phyloP scores from a whole-genome alignment of 2,329 filamentous ascomycete genomes.

The Metarhizium brunneum region DNA sequence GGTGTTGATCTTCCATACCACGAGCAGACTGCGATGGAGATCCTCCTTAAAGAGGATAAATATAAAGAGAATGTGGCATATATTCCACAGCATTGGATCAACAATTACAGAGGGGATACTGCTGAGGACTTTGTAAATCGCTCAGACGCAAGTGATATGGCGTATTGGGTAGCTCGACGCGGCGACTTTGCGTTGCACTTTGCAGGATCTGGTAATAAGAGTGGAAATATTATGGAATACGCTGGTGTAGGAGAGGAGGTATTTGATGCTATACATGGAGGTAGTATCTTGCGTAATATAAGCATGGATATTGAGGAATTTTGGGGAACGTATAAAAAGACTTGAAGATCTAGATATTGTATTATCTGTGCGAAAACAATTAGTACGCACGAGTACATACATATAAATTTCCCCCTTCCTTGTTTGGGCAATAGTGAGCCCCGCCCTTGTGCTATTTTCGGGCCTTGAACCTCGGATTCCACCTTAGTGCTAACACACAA shows the following conservation, averaged over 20 bases:
- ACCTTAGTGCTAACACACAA: too few species aligned
- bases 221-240: too few species aligned
- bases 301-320: not conserved
- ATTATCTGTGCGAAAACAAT: too few species aligned
- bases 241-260: not conserved
- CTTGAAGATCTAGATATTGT: too few species aligned
- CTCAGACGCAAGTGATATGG: not conserved
- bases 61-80: slow-evolving; percentile 2
- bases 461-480: too few species aligned
- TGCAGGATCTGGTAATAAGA: slow-evolving; percentile 1
- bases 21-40: slow-evolving; percentile 13
- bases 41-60: slow-evolving; percentile 7
- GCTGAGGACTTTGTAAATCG: not conserved
- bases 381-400: too few species aligned
- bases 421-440: too few species aligned
- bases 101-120: slow-evolving; percentile 5
- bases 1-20: slow-evolving; percentile 7
- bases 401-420: too few species aligned
- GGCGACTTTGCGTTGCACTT: slow-evolving; percentile 13
- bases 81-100: slow-evolving; percentile 14
- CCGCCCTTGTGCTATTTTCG: too few species aligned
- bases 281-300: not conserved
- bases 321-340: too few species aligned
- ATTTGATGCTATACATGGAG: not conserved
- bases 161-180: slow-evolving; percentile 1